Percentiles rank a stretch among this genome's conserved stretches.
phyloP scores from a whole-genome alignment of 148 eudicot genomes.

The Diospyros kaki region DNA sequence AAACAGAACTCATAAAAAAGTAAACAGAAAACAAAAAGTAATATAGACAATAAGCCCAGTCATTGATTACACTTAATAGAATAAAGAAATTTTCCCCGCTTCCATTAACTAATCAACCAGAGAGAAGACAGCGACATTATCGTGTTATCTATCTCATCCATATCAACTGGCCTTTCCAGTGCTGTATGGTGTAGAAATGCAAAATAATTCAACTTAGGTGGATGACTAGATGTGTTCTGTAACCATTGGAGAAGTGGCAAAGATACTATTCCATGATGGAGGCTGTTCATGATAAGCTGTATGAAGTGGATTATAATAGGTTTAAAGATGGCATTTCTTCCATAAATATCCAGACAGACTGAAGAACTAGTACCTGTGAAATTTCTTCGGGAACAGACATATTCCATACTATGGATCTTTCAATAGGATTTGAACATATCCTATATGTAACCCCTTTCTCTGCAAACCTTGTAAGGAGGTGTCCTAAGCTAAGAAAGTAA shows the following conservation, averaged over 20 bases:
- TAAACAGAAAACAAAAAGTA: not conserved
- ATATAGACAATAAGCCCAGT: not conserved
- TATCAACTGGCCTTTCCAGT: not conserved
- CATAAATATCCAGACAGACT: not conserved
- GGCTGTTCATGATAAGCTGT: not conserved
- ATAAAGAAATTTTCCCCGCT: not conserved
- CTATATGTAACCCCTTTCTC: conserved; percentile 59
- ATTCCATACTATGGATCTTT: conserved; percentile 74
- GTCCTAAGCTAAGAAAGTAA: conserved; percentile 46
- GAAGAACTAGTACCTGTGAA: conserved; percentile 47
- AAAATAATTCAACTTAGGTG: not conserved
- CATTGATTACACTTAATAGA: not conserved
- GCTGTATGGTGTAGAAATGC: not conserved
- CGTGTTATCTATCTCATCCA: not conserved
- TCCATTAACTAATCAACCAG: not conserved
- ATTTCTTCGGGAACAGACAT: conserved; percentile 63
- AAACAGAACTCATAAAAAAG: no score
- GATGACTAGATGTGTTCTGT: not conserved
- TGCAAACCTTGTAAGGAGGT: conserved; percentile 63
- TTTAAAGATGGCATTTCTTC: not conserved
- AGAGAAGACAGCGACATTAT: not conserved
- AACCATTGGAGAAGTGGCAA: not conserved
- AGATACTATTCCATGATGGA: not conserved
- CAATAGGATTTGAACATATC: conserved; percentile 59
- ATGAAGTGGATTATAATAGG: not conserved